Evolutionary conservation across 306 rosid species (phyloP).

Genomic region (Herpetospermum pedunculosum): DNA sequence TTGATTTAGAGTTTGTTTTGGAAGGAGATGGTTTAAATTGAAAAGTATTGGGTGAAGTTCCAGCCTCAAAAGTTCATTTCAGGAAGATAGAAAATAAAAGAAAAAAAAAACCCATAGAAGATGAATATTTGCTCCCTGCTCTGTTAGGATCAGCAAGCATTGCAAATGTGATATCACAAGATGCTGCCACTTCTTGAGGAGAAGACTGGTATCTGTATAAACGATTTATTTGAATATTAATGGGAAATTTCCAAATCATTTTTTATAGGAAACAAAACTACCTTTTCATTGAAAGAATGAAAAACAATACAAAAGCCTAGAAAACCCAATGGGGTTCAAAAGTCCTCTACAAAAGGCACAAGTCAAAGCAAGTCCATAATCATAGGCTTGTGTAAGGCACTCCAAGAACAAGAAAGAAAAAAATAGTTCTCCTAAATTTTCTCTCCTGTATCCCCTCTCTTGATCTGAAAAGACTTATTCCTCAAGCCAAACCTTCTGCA

Average conservation of each 20-base stretch:
- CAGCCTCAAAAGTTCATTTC: too few species aligned
- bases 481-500: neutral
- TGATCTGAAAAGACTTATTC: neutral
- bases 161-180: conserved; percentile 87
- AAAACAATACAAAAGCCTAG: neutral
- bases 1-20: too few species aligned
- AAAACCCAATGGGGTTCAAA: neutral
- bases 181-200: conserved; percentile 78
- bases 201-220: conserved; percentile 70
- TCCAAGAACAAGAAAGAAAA: neutral
- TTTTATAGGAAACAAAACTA: neutral
- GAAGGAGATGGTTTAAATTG: too few species aligned
- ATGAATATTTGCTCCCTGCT: conserved; percentile 86
- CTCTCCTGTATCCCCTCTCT: neutral
- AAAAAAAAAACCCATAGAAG: too few species aligned
- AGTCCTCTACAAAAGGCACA: neutral
- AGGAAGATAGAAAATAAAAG: too few species aligned
- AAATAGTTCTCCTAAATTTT: neutral
- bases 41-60: too few species aligned
- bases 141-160: conserved; percentile 92
- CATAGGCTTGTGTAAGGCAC: neutral
- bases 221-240: neutral
- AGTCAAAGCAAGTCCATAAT: neutral
- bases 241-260: neutral
- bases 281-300: neutral